phyloP scores from a whole-genome alignment of 2,329 filamentous ascomycete genomes.

The Ophiostoma perfectum region DNA sequence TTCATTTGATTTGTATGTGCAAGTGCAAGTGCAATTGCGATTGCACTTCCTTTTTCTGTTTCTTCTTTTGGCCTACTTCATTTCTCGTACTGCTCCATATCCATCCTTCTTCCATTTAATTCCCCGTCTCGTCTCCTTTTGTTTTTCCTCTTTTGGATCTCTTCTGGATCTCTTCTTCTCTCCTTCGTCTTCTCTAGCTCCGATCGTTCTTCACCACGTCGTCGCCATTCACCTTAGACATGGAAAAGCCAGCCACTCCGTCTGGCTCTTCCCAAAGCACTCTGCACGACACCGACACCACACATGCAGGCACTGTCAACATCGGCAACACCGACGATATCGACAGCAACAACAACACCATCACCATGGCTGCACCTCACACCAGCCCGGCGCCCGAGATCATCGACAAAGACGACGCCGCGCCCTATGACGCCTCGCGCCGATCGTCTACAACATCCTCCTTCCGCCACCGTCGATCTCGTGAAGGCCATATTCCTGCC shows the following conservation, averaged over 20 bases:
- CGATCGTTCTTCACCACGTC: background rate
- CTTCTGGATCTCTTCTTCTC: background rate
- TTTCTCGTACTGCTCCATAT: background rate
- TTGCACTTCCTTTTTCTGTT: background rate
- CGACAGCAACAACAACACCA: background rate
- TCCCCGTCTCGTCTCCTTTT: background rate
- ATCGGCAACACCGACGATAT: background rate
- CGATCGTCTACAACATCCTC: constrained; percentile 16
- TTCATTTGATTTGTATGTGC: background rate
- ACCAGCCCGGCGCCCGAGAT: background rate
- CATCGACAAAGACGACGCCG: constrained; percentile 9
- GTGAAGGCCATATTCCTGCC: constrained; percentile 31
- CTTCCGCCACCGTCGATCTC: constrained; percentile 42
- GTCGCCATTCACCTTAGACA: background rate
- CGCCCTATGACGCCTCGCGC: constrained; percentile 16
- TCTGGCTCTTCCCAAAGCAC: constrained; percentile 10
- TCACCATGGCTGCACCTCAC: background rate
- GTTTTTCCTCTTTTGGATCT: background rate
- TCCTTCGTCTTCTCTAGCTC: background rate
- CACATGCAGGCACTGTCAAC: no score
- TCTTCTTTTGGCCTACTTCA: background rate
- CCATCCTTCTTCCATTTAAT: background rate
- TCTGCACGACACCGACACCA: background rate
- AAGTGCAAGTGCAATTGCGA: background rate
- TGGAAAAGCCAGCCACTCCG: background rate